These are phyloP conservation scores for Tolypocladium sp. DNA, from an alignment of 2,329 filamentous ascomycete genomes.

Conservation along the genomic window DNA sequence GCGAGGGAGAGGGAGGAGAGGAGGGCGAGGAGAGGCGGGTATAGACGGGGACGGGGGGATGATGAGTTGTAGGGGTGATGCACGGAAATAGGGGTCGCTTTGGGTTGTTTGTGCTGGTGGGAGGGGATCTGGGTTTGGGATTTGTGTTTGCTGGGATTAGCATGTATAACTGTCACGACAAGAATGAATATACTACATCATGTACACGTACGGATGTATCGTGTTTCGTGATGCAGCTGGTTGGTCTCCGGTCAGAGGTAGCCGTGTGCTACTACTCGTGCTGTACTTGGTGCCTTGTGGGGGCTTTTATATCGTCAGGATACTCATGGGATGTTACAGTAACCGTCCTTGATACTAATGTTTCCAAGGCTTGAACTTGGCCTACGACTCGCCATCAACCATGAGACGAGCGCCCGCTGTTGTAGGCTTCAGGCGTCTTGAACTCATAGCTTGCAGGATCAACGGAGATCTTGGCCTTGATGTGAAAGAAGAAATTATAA, in stretches of 20 bases:
- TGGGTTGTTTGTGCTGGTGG: background rate
- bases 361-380: too few relatives aligned
- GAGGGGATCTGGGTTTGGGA: background rate
- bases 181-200: background rate
- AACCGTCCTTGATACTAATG: too few relatives aligned
- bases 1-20: slow-evolving; percentile 22
- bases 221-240: too few relatives aligned
- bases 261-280: too few relatives aligned
- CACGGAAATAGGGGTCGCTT: background rate
- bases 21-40: slow-evolving; percentile 23
- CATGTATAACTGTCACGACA: background rate
- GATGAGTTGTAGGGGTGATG: slow-evolving; percentile 10
- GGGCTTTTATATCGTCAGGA: too few relatives aligned
- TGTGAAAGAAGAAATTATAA: background rate
- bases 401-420: too few relatives aligned
- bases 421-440: too few relatives aligned
- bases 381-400: too few relatives aligned
- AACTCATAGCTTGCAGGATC: too few relatives aligned
- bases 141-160: background rate
- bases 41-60: slow-evolving; percentile 21
- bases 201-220: background rate
- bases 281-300: too few relatives aligned
- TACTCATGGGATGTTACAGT: background rate
- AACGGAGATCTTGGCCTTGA: too few relatives aligned
- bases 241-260: too few relatives aligned